Evolutionary conservation across 495 filamentous ascomycete genomes (phyloP).

Genomic region (Xylaria palmicola): DNA sequence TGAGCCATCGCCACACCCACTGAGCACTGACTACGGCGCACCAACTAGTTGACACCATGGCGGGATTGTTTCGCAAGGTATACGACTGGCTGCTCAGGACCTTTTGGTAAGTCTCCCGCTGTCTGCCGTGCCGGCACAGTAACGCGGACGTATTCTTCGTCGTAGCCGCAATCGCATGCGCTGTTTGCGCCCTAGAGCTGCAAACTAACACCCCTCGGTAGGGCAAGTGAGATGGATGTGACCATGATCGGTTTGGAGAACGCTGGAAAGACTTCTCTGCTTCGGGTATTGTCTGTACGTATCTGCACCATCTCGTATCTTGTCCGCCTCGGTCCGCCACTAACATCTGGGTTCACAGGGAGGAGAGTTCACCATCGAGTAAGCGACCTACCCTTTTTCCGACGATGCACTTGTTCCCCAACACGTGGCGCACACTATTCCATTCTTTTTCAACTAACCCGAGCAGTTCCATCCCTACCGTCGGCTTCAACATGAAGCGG

Average conservation of each 20-base stretch:
- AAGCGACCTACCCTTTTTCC: constrained; percentile 47
- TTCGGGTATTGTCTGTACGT: constrained; percentile 91
- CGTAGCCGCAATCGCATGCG: constrained; percentile 24
- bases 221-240: constrained; percentile 99
- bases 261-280: constrained; percentile 93
- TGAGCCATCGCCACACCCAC: constrained; percentile 1
- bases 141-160: constrained; percentile 15
- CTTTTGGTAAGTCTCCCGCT: constrained; percentile 78
- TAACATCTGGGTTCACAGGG: constrained; percentile 58
- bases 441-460: constrained; percentile 12
- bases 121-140: constrained; percentile 20
- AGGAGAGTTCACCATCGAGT: constrained; percentile 99
- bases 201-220: constrained; percentile 36
- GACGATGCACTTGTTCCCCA: neutral
- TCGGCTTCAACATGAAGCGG: constrained; percentile 98
- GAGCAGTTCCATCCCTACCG: constrained; percentile 91
- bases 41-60: constrained; percentile 54
- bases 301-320: constrained; percentile 6
- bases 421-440: constrained; percentile 1
- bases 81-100: constrained; percentile 98
- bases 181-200: constrained; percentile 20
- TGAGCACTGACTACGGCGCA: neutral
- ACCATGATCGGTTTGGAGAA: constrained; percentile 99
- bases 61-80: constrained; percentile 84
- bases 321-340: constrained; percentile 14